Conservation (phyloP, 768 basidiomycete genomes). For the Rhodosporidiobolus odoratus region DNA sequence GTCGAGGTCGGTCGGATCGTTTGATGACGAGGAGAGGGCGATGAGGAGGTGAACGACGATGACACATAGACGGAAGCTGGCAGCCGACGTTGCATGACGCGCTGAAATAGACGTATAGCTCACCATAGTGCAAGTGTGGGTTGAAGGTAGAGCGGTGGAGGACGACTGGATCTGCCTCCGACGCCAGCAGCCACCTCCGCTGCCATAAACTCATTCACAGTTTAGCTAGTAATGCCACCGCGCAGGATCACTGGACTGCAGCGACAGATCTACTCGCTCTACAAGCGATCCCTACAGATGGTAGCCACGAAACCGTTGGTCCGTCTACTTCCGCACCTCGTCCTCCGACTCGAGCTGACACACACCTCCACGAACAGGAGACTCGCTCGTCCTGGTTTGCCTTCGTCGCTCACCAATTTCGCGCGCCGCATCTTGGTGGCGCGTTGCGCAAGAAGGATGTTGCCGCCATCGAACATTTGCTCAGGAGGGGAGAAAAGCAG, state of each 20-base stretch:
- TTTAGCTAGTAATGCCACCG: not conserved
- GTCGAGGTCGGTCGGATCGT: not conserved
- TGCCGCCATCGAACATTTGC: constrained; percentile 38
- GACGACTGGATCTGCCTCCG: not conserved
- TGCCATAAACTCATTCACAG: not conserved
- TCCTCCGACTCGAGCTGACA: not conserved
- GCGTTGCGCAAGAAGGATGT: constrained; percentile 34
- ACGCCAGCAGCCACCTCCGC: not conserved
- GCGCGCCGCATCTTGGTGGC: constrained; percentile 33
- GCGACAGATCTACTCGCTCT: constrained; percentile 28
- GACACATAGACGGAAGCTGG: not conserved
- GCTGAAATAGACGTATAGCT: not conserved
- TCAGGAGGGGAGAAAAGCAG: constrained; percentile 39
- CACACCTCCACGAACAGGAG: constrained; percentile 14
- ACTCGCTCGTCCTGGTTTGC: constrained; percentile 37
- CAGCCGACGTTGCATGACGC: not conserved
- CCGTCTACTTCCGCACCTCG: constrained; percentile 2
- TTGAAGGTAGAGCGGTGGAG: not conserved
- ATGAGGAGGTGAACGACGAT: not conserved
- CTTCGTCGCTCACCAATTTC: constrained; percentile 41
- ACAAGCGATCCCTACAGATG: constrained; percentile 36
- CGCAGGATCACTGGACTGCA: constrained; percentile 35
- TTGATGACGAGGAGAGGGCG: constrained; percentile 4
- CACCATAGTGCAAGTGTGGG: not conserved
- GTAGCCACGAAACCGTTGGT: constrained; percentile 39